Percentiles rank a stretch among this genome's conserved stretches.
phyloP scores from a whole-genome alignment of 331 rosid genomes.

The Saraca asoca region DNA sequence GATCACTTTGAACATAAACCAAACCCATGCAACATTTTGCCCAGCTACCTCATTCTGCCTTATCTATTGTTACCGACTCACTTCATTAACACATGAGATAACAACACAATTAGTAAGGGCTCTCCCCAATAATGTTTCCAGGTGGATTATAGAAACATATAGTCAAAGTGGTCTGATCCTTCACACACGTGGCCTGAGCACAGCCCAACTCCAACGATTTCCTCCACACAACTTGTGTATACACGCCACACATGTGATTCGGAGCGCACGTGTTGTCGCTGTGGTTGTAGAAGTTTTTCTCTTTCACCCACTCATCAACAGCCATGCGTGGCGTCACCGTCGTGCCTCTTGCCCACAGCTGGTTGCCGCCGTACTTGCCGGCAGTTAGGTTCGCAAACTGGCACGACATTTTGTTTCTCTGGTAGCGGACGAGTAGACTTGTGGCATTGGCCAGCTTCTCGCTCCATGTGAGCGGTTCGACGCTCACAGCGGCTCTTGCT shows the following conservation, averaged over 20 bases:
- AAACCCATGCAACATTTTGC: too few relatives aligned
- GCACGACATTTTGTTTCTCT: conserved; percentile 63
- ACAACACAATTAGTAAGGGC: conserved; percentile 47
- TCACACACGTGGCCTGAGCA: conserved; percentile 59
- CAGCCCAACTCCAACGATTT: conserved; percentile 66
- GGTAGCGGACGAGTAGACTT: conserved; percentile 61
- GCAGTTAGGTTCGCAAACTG: conserved; percentile 61
- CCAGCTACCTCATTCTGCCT: too few relatives aligned
- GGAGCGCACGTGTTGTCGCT: conserved; percentile 55
- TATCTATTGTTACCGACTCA: too few relatives aligned
- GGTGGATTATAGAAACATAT: conserved; percentile 79
- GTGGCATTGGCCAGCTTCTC: conserved; percentile 61
- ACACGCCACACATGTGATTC: conserved; percentile 68
- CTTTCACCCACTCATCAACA: conserved; percentile 77
- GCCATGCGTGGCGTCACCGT: conserved; percentile 56
- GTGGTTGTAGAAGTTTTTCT: conserved; percentile 65
- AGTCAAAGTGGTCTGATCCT: conserved; percentile 48
- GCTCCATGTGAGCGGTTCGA: conserved; percentile 71
- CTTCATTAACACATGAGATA: not conserved
- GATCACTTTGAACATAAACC: too few relatives aligned
- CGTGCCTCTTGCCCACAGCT: conserved; percentile 55
- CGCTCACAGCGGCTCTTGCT: conserved; percentile 78
- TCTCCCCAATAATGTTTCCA: conserved; percentile 63
- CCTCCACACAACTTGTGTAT: conserved; percentile 88
- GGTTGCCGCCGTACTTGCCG: conserved; percentile 76